Evolutionary conservation across 2,329 filamentous ascomycete species (phyloP).

Genomic region (Knoxdaviesia proteae): DNA sequence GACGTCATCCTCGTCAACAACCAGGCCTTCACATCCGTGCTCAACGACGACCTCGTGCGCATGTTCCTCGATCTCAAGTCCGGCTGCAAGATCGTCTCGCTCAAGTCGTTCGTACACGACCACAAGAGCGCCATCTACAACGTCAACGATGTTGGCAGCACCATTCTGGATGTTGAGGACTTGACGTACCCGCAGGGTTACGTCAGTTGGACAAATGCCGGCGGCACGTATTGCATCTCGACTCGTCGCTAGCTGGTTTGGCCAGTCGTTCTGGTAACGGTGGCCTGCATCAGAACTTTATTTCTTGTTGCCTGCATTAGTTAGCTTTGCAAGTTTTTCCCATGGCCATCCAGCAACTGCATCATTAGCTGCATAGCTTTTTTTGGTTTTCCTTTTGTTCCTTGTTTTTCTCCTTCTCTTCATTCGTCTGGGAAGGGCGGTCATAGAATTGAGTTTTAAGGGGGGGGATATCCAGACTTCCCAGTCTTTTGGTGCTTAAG

Average conservation of each 20-base stretch:
- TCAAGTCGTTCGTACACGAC: slow-evolving; percentile 76
- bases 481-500: no score
- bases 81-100: slow-evolving; percentile 72
- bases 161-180: slow-evolving; percentile 57
- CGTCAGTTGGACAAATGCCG: slow-evolving; percentile 80
- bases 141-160: slow-evolving; percentile 58
- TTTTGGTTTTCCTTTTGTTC: background rate
- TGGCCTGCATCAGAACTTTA: background rate
- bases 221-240: slow-evolving; percentile 75
- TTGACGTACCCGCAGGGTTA: slow-evolving; percentile 41
- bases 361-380: no score
- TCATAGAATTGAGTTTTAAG: no score
- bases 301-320: background rate
- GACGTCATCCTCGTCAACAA: slow-evolving; percentile 98
- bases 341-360: no score
- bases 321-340: background rate
- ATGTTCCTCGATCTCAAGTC: slow-evolving; percentile 88
- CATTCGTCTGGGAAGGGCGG: no score
- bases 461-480: no score
- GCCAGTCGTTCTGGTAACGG: background rate
- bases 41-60: slow-evolving; percentile 68
- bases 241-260: slow-evolving; percentile 37
- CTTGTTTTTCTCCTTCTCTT: background rate
- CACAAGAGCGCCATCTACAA: slow-evolving; percentile 61
- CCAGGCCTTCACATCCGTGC: slow-evolving; percentile 73